Percentiles rank a stretch among this genome's conserved stretches.
These are phyloP conservation scores for Geotrichum cucujoidarum DNA, from an alignment of 1,139 yeast genomes.

Conservation along the genomic window DNA sequence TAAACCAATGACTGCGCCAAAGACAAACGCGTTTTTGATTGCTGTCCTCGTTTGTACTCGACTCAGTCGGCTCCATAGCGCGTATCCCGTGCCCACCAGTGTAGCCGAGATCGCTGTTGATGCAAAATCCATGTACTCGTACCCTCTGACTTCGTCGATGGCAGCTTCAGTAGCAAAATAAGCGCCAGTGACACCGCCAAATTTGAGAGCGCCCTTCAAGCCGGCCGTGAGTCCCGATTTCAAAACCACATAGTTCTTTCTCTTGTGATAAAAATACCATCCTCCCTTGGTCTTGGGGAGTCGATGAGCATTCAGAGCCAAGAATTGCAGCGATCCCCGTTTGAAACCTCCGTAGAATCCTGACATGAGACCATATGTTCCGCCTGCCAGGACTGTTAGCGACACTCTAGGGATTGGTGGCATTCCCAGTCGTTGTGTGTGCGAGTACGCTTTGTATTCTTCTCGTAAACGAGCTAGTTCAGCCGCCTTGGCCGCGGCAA, in stretches of 20 bases:
- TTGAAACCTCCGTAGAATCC: slow-evolving; percentile 64
- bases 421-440: slow-evolving; percentile 38
- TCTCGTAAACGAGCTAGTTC: slow-evolving; percentile 5
- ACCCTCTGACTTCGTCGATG: slow-evolving; percentile 52
- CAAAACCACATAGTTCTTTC: slow-evolving; percentile 72
- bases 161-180: slow-evolving; percentile 60
- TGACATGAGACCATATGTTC: slow-evolving; percentile 52
- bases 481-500: not conserved
- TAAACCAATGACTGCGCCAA: slow-evolving; percentile 59
- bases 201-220: slow-evolving; percentile 43
- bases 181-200: slow-evolving; percentile 45
- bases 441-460: slow-evolving; percentile 9
- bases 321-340: slow-evolving; percentile 52
- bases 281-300: slow-evolving; percentile 75
- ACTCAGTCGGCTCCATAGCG: slow-evolving; percentile 43
- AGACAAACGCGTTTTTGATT: slow-evolving; percentile 50
- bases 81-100: slow-evolving; percentile 50
- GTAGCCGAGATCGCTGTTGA: slow-evolving; percentile 58
- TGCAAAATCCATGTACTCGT: slow-evolving; percentile 47
- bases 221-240: slow-evolving; percentile 50
- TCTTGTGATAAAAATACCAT: slow-evolving; percentile 85
- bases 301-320: slow-evolving; percentile 80
- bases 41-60: slow-evolving; percentile 41
- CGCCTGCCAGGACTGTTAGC: slow-evolving; percentile 40
- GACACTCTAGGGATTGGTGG: slow-evolving; percentile 41